A percentile compares a stretch with the other conserved stretches of the same genome.
phyloP scores from a whole-genome alignment of 2,329 filamentous ascomycete genomes.

The Diplodia scrobiculata region DNA sequence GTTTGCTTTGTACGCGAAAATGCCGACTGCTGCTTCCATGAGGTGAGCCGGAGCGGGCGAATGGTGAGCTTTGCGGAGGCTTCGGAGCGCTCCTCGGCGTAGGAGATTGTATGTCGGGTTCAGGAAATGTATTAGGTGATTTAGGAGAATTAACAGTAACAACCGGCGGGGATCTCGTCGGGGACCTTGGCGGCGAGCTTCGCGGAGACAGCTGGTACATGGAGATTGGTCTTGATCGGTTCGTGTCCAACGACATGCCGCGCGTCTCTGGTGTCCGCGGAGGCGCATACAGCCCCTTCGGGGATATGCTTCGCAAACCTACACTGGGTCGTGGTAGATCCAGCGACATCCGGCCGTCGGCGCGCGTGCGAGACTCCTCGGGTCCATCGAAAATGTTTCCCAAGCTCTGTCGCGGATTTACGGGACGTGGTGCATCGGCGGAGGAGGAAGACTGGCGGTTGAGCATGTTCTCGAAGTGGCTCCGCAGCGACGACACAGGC shows the following conservation, averaged over 20 bases:
- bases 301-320: slow-evolving; percentile 17
- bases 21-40: slow-evolving; percentile 36
- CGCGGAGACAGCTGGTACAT: slow-evolving; percentile 54
- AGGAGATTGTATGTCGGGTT: slow-evolving; percentile 41
- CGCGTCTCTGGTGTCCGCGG: slow-evolving; percentile 31
- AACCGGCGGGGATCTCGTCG: slow-evolving; percentile 61
- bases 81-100: slow-evolving; percentile 36
- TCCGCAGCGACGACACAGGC: slow-evolving; percentile 78
- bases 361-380: slow-evolving; percentile 37
- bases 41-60: slow-evolving; percentile 30
- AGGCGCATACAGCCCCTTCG: slow-evolving; percentile 25
- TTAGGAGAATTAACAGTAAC: slow-evolving; percentile 70
- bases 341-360: slow-evolving; percentile 45
- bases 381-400: slow-evolving; percentile 37
- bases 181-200: slow-evolving; percentile 43
- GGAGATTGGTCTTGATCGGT: slow-evolving; percentile 50
- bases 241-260: slow-evolving; percentile 30
- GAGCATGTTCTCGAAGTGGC: slow-evolving; percentile 78
- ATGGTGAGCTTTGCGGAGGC: slow-evolving; percentile 33
- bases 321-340: slow-evolving; percentile 45
- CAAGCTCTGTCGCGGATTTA: slow-evolving; percentile 41
- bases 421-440: slow-evolving; percentile 30
- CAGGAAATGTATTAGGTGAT: slow-evolving; percentile 61
- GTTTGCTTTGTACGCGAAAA: slow-evolving; percentile 46
- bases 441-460: slow-evolving; percentile 41